Conservation (phyloP, 73 alveolate species). For the Stentor roeselii region DNA sequence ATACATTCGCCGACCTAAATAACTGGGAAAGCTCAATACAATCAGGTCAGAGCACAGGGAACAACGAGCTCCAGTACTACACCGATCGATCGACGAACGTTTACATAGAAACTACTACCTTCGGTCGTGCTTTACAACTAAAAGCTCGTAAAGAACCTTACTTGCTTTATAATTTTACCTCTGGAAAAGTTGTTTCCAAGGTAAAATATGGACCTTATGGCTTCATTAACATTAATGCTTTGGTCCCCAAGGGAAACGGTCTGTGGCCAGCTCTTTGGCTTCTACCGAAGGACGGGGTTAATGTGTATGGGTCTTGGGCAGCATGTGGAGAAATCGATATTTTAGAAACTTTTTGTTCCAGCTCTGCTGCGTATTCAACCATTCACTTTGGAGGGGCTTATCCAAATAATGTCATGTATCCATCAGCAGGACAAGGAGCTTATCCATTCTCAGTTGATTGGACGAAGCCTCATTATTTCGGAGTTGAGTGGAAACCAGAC, state of each 20-base stretch:
- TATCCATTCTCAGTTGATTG: constrained; percentile 27
- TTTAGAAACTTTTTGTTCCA: constrained; percentile 14
- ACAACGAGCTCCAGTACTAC: constrained; percentile 21
- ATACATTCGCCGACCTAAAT: background rate
- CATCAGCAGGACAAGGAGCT: background rate
- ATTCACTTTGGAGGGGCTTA: constrained; percentile 32
- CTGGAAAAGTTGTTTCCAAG: constrained; percentile 9
- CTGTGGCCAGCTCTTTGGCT: constrained; percentile 32
- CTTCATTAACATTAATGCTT: constrained; percentile 7
- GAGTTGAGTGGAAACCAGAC: constrained; percentile 27
- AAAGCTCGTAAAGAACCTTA: constrained; percentile 10
- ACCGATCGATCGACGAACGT: background rate
- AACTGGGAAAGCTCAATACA: background rate
- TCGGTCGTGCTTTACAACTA: background rate
- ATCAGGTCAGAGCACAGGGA: constrained; percentile 12
- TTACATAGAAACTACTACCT: background rate
- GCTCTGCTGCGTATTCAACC: background rate
- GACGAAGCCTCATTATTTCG: background rate
- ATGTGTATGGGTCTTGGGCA: constrained; percentile 24
- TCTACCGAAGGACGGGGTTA: background rate
- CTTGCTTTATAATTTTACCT: background rate
- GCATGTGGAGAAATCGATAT: constrained; percentile 36
- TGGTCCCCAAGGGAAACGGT: constrained; percentile 31
- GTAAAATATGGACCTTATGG: constrained; percentile 28
- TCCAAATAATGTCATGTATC: background rate